Base-by-base conservation (phyloP, 257 asterid species). In the Ligustrum vulgare region DNA sequence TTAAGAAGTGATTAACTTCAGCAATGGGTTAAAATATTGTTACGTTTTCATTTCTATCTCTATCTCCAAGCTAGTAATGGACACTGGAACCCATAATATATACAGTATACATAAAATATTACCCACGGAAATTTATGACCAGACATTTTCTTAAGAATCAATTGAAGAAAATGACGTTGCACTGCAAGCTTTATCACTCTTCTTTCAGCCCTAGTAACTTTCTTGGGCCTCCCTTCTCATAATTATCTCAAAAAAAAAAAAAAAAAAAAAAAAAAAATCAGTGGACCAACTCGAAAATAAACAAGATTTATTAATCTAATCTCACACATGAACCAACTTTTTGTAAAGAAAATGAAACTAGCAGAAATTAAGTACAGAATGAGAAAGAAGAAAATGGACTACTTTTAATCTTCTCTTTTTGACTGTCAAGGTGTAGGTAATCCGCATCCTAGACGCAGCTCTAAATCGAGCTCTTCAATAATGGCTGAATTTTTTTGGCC, bases 91-190 rank as follows among this genome's bases (percentile, higher is more conserved):
- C 6, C 54, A 45, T 45, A 43, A 43, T 43, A 43, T 39, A 9
- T 3, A 43, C 12, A 18, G 5, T 6, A 51, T 6, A 25, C 36
- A 56, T 41, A 66, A 6, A 80, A 74, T 79, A 82, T 83, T 82
- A 78, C 85, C 84, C 90, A 83, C 85, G 85, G 87, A 72, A 76
- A 80, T 71, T 75, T 47, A 82, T 75, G 71, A 75, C 78, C 69
- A 70, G 80, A 62, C 72, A 34, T 64, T 81, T 72, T 68, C 86
- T 83, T 89, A 76, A 87, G 81, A 80, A 70, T 84, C 90, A 75
- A 83, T 81, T 81, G 39, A 65, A 11, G 96, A 88, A 88, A 90
- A 84, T 72, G 96, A 88, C 96, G 75, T 73, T 84, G 89, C 96
- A 88, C 90, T 88, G 96, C 89, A 74, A 74, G 66, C 73, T 75